These are phyloP conservation scores for Boletellus emodensis DNA, from an alignment of 768 basidiomycete species.

Conservation along the genomic window DNA sequence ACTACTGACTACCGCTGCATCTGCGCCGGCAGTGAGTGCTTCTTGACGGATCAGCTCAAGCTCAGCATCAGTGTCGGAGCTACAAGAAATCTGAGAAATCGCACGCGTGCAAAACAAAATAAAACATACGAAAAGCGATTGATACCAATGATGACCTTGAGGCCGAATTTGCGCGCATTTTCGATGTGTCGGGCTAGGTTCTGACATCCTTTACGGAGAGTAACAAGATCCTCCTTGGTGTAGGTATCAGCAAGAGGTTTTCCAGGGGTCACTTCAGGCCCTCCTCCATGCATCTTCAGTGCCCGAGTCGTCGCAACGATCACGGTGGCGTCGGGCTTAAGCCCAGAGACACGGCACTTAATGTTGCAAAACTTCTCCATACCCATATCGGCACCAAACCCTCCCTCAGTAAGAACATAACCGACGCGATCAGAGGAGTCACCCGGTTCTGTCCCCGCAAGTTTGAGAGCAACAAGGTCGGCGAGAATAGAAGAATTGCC, in stretches of 20 bases:
- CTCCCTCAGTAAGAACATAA: slow-evolving; percentile 97
- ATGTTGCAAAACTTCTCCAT: slow-evolving; percentile 99
- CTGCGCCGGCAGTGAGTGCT: slow-evolving; percentile 82
- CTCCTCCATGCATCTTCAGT: slow-evolving; percentile 99
- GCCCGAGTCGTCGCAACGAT: slow-evolving; percentile 98
- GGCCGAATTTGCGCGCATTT: slow-evolving; percentile 91
- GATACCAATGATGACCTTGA: slow-evolving; percentile 95
- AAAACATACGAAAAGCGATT: slow-evolving; percentile 86
- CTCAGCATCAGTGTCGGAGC: slow-evolving; percentile 88
- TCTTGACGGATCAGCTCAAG: slow-evolving; percentile 78
- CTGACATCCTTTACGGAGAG: slow-evolving; percentile 85
- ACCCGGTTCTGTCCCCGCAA: slow-evolving; percentile 92
- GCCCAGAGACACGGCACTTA: slow-evolving; percentile 92
- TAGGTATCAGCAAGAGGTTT: slow-evolving; percentile 93
- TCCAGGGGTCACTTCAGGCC: slow-evolving; percentile 93
- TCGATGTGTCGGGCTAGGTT: slow-evolving; percentile 92
- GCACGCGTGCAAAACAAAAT: background rate
- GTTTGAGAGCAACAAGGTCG: slow-evolving; percentile 94
- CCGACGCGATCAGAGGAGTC: slow-evolving; percentile 78
- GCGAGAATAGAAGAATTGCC: slow-evolving; percentile 98
- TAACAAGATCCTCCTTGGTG: slow-evolving; percentile 87
- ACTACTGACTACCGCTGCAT: slow-evolving; percentile 92
- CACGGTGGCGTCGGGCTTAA: slow-evolving; percentile 90
- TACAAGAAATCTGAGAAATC: slow-evolving; percentile 26
- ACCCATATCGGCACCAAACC: slow-evolving; percentile 98